phyloP scores from a whole-genome alignment of 2,329 filamentous ascomycete species.

The Claviceps sp. region DNA sequence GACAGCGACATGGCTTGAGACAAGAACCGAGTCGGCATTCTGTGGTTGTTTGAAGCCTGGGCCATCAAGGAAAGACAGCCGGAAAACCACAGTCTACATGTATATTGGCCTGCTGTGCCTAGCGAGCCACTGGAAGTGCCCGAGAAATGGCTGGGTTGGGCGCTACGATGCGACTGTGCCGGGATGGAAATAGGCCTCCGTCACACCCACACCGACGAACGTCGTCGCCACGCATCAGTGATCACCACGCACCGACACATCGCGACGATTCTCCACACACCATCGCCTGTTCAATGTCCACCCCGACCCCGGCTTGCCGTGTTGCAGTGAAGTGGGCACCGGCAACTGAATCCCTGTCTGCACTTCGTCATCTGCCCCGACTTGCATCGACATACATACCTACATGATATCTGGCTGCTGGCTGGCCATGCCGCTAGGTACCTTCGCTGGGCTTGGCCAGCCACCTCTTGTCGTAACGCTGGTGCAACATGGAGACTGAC shows the following conservation, averaged over 20 bases:
- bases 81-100: neutral
- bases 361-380: neutral
- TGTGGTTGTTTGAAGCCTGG: neutral
- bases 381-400: neutral
- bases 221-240: neutral
- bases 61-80: neutral
- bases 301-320: neutral
- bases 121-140: neutral
- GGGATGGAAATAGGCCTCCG: constrained; percentile 1
- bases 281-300: neutral
- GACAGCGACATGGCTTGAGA: neutral
- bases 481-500: neutral
- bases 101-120: neutral
- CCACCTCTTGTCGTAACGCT: too few species aligned
- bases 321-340: neutral
- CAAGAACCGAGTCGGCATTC: neutral
- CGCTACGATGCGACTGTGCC: constrained; percentile 3
- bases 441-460: too few species aligned
- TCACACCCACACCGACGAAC: constrained; percentile 3
- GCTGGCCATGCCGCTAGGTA: neutral
- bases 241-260: neutral
- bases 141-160: neutral
- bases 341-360: neutral
- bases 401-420: neutral
- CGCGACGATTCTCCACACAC: neutral